phyloP scores from a whole-genome alignment of 2,329 filamentous ascomycete genomes.

The Calonectria hongkongensis region DNA sequence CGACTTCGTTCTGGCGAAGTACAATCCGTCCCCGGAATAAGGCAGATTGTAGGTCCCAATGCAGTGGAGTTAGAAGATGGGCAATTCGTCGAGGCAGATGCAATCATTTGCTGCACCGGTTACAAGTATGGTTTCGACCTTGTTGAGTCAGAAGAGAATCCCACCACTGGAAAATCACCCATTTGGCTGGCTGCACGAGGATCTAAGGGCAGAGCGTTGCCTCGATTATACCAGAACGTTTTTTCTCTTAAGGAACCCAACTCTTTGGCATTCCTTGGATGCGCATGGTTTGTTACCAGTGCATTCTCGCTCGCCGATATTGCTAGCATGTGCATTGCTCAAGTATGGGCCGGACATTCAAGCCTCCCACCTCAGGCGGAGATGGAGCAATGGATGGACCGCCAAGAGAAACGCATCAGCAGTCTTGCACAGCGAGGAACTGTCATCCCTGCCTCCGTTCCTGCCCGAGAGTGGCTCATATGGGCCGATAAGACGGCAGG shows the following conservation, averaged over 20 bases:
- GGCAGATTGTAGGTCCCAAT: slow-evolving; percentile 49
- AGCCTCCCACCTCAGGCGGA: slow-evolving; percentile 57
- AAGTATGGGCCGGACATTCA: slow-evolving; percentile 52
- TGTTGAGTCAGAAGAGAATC: slow-evolving; percentile 46
- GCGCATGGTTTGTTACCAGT: slow-evolving; percentile 51
- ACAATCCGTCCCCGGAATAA: slow-evolving; percentile 56
- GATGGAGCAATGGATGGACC: slow-evolving; percentile 58
- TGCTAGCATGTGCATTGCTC: slow-evolving; percentile 58
- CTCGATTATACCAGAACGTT: slow-evolving; percentile 65
- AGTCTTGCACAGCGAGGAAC: slow-evolving; percentile 48
- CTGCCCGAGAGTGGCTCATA: slow-evolving; percentile 49
- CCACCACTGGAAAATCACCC: slow-evolving; percentile 39
- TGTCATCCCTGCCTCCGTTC: slow-evolving; percentile 49
- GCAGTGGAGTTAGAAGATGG: slow-evolving; percentile 58
- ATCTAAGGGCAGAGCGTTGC: slow-evolving; percentile 54
- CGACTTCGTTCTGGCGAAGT: slow-evolving; percentile 62
- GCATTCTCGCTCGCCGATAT: slow-evolving; percentile 53
- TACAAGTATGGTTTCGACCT: slow-evolving; percentile 59
- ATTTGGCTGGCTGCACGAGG: slow-evolving; percentile 47
- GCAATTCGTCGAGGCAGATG: slow-evolving; percentile 56
- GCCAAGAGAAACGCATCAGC: slow-evolving; percentile 47
- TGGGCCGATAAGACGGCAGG: slow-evolving; percentile 61
- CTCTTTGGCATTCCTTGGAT: slow-evolving; percentile 62
- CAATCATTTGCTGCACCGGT: slow-evolving; percentile 61
- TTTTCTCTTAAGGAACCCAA: slow-evolving; percentile 64